Evolutionary conservation across 2,329 filamentous ascomycete species (phyloP).

Genomic region (Microsporum canis): DNA sequence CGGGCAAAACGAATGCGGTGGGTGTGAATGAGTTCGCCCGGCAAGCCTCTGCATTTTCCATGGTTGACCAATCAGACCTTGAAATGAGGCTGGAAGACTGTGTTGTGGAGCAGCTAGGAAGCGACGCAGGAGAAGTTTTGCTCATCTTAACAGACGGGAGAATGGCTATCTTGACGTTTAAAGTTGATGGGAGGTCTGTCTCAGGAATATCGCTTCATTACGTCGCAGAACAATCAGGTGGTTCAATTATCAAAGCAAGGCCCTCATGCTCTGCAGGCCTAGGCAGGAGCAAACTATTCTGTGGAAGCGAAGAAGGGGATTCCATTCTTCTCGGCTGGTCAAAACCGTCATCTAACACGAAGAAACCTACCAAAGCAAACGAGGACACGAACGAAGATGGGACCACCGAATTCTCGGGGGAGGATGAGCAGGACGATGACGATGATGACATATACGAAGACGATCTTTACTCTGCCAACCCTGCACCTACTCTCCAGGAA

Average conservation of each 20-base stretch:
- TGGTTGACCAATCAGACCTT: conserved; percentile 76
- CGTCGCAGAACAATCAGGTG: conserved; percentile 53
- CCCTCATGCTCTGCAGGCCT: conserved; percentile 61
- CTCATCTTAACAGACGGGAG: conserved; percentile 66
- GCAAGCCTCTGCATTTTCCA: conserved; percentile 67
- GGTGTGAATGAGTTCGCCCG: conserved; percentile 86
- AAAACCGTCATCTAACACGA: conserved; percentile 49
- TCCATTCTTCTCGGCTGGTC: conserved; percentile 74
- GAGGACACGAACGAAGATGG: conserved; percentile 19
- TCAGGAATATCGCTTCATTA: conserved; percentile 68
- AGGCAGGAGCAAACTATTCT: conserved; percentile 59
- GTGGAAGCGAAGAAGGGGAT: conserved; percentile 75
- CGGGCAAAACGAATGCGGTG: conserved; percentile 82
- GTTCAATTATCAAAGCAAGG: conserved; percentile 48
- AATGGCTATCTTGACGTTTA: conserved; percentile 66
- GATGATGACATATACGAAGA: conserved; percentile 51
- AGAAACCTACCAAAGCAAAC: conserved; percentile 45
- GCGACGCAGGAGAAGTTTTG: conserved; percentile 72
- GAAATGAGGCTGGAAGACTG: conserved; percentile 72
- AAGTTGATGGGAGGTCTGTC: conserved; percentile 79
- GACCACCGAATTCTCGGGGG: conserved; percentile 46
- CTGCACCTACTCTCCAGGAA: conserved; percentile 12
- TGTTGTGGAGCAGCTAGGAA: conserved; percentile 61
- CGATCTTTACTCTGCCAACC: conserved; percentile 35
- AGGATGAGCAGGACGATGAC: conserved; percentile 42